Conservation (phyloP, 768 basidiomycete genomes). For the Wakefieldia striispora region DNA sequence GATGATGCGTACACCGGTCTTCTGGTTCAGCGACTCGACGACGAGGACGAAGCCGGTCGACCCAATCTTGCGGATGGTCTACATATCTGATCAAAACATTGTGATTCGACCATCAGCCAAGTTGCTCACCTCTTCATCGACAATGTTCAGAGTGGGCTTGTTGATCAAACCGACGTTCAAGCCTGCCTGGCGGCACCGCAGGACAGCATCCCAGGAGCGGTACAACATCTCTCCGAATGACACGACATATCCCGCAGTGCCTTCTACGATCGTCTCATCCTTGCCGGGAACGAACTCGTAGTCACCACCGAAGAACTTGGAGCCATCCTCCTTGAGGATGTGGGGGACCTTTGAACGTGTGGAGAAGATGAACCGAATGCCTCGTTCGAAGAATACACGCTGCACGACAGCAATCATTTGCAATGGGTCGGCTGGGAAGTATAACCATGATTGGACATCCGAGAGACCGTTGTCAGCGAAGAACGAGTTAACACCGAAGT, state of each 20-base stretch:
- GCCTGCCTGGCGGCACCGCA: slow-evolving; percentile 67
- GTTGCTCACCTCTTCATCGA: slow-evolving; percentile 69
- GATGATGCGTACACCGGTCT: slow-evolving; percentile 64
- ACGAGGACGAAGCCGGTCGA: slow-evolving; percentile 75
- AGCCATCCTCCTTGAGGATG: slow-evolving; percentile 75
- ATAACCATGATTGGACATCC: slow-evolving; percentile 75
- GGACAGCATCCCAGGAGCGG: slow-evolving; percentile 78
- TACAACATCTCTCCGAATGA: slow-evolving; percentile 88
- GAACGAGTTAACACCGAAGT: slow-evolving; percentile 80
- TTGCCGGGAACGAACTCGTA: slow-evolving; percentile 84
- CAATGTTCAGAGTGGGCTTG: slow-evolving; percentile 78
- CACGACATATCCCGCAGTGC: slow-evolving; percentile 78
- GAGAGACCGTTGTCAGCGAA: slow-evolving; percentile 87
- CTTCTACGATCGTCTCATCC: slow-evolving; percentile 78
- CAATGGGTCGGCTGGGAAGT: slow-evolving; percentile 83
- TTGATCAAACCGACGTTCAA: slow-evolving; percentile 84
- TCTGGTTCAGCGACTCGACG: slow-evolving; percentile 84
- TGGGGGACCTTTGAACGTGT: slow-evolving; percentile 89
- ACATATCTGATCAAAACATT: background rate
- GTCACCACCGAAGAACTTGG: slow-evolving; percentile 60
- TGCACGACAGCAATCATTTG: slow-evolving; percentile 80
- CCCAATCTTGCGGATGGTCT: slow-evolving; percentile 71
- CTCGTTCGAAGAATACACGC: slow-evolving; percentile 79
- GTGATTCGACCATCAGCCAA: background rate
- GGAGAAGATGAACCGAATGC: slow-evolving; percentile 84